A percentile compares a stretch with the other conserved stretches of the same genome.
phyloP scores from a whole-genome alignment of 208 protist genomes.

The Blechomonas ayalai region DNA sequence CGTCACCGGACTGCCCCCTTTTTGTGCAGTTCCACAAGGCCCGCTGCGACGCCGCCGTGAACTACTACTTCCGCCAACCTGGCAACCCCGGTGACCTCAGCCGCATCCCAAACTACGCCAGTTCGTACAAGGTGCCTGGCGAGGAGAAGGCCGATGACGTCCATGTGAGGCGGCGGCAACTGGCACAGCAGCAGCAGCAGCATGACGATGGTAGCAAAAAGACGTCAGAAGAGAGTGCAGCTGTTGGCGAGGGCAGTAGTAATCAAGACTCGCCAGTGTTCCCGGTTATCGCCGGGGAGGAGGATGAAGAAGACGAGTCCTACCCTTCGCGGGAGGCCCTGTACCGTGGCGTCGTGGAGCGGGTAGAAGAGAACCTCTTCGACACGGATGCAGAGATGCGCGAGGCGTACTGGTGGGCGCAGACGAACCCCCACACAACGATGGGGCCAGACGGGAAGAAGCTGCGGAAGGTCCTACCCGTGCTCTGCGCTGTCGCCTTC shows the following conservation, averaged over 20 bases:
- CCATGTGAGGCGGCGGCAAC: not conserved
- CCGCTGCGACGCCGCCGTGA: conserved; percentile 72
- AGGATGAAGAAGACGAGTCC: conserved; percentile 22
- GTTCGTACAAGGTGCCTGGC: conserved; percentile 11
- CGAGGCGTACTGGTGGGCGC: conserved; percentile 29
- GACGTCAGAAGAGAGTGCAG: conserved; percentile 1
- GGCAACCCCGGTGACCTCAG: conserved; percentile 68
- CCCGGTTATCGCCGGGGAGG: conserved; percentile 1
- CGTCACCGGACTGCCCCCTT: conserved; percentile 60
- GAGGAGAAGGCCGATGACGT: conserved; percentile 18
- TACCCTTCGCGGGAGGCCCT: conserved; percentile 71
- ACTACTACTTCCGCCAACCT: conserved; percentile 78
- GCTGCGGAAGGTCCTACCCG: conserved; percentile 52
- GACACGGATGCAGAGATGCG: conserved; percentile 83
- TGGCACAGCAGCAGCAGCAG: not conserved
- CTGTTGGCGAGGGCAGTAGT: not conserved
- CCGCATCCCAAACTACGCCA: conserved; percentile 57
- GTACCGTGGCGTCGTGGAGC: conserved; percentile 70
- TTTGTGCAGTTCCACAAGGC: conserved; percentile 80
- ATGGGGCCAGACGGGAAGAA: conserved; percentile 21
- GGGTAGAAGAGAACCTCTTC: conserved; percentile 68
- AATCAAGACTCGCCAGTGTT: not conserved
- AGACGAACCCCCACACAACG: conserved; percentile 23
- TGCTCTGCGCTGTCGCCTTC: conserved; percentile 82
- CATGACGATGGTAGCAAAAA: conserved; percentile 1